Percentiles rank a stretch among this genome's conserved stretches.
phyloP scores from a whole-genome alignment of 352 stramenopile species.

The Phytophthora meadii region DNA sequence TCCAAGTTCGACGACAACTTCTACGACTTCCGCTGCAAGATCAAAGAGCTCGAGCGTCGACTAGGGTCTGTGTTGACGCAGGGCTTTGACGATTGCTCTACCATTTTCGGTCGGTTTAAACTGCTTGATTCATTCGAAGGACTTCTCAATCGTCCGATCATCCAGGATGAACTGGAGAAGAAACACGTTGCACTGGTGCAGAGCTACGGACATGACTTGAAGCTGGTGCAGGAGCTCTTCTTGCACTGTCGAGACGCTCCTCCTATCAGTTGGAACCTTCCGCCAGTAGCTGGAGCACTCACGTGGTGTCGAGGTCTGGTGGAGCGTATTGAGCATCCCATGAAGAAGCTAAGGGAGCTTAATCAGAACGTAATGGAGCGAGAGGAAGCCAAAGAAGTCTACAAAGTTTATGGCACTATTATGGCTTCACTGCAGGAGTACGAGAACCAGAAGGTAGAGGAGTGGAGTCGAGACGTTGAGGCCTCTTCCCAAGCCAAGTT shows the following conservation, averaged over 20 bases:
- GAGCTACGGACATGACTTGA: constrained; percentile 96
- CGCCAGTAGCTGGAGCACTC: constrained; percentile 94
- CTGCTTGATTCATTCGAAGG: constrained; percentile 97
- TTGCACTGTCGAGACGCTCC: constrained; percentile 92
- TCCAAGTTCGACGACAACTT: constrained; percentile 98
- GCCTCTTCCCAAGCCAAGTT: constrained; percentile 95
- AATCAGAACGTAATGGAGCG: constrained; percentile 97
- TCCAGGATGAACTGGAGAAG: constrained; percentile 97
- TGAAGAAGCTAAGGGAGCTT: constrained; percentile 96
- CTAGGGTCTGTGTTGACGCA: constrained; percentile 97
- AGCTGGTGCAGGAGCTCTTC: constrained; percentile 97
- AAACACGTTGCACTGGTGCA: constrained; percentile 98
- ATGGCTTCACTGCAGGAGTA: constrained; percentile 97
- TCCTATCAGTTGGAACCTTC: constrained; percentile 96
- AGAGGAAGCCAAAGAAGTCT: constrained; percentile 98
- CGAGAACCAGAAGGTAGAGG: constrained; percentile 96
- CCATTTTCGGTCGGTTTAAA: constrained; percentile 98
- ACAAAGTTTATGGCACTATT: constrained; percentile 97
- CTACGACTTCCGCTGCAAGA: constrained; percentile 97
- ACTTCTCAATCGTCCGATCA: constrained; percentile 95
- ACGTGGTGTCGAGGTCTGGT: constrained; percentile 97
- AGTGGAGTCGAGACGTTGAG: constrained; percentile 97
- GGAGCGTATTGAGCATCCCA: constrained; percentile 96
- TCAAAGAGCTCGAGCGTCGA: constrained; percentile 98
- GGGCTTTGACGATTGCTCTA: constrained; percentile 97